Evolutionary conservation across 2,329 filamentous ascomycete genomes (phyloP), one percentile per base, ranked within the genome.

Genomic region (Colletotrichum falcatum): DNA sequence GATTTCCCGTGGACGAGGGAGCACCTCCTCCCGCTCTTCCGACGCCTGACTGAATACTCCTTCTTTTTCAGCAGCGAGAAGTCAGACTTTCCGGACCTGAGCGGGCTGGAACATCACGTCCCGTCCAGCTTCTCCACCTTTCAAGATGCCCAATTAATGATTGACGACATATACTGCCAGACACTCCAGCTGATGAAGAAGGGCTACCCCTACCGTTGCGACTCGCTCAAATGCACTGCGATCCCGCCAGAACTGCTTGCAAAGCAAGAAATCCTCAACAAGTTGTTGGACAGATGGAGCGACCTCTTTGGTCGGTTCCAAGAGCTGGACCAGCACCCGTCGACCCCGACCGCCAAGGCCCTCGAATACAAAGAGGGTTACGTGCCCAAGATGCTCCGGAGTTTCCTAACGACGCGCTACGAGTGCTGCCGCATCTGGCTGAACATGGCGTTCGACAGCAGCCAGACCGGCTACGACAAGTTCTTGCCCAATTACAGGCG

Each of bases 361-460:
- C 77, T 6, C 74, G 80, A 18, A 73, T 74, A 0, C 48, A 63
- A 20, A 64, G 73, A 3, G 81, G 35, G 48, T 16, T 62, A 67
- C 26, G 44, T 60, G 26, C 18, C 53, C 3, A 63, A 59, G 12
- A 39, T 68, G 39, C 65, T 71, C 1, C 64, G 37, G 12, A 64
- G 64, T 1, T 71, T 71, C 1, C 44, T 71, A 0, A 28, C 44
- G 20, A 63, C 68, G 9, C 68, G 68, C 5, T 71, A 71, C 30
- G 68, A 71, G 30, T 67, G 68, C 53, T 71, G 68, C 46, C 51
- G 64, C 12, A 49, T 71, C 28, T 71, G 68, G 68, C 2, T 68
- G 11, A 71, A 84, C 70, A 81, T 74, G 35, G 75, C 72, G 2
- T 83, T 80, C 46, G 82, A 84, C 66, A 56, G 61, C 1, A 71